These are phyloP conservation scores for Paspalum vaginatum DNA, from an alignment of 176 grass and related monocot species.

Conservation along the genomic window DNA sequence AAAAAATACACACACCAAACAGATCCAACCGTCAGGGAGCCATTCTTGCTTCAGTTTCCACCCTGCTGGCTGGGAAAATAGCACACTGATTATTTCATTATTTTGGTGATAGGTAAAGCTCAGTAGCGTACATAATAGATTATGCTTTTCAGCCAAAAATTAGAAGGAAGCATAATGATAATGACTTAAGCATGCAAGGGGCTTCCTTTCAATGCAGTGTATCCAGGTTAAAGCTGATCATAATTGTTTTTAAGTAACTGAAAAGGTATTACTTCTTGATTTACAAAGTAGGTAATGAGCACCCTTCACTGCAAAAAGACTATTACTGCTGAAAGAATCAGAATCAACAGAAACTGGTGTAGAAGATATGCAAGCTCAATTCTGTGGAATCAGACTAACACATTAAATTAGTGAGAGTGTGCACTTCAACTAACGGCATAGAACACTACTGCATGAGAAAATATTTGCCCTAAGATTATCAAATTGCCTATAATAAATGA, in stretches of 20 bases:
- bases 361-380: not conserved
- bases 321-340: slow-evolving; percentile 9
- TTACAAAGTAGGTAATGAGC: not conserved
- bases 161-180: slow-evolving; percentile 13
- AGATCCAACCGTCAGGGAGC: slow-evolving; percentile 85
- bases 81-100: slow-evolving; percentile 14
- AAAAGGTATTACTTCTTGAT: slow-evolving; percentile 2
- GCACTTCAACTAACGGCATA: slow-evolving; percentile 9
- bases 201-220: slow-evolving; percentile 14
- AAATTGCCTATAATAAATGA: slow-evolving; percentile 15
- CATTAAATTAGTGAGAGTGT: not conserved
- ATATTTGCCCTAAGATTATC: slow-evolving; percentile 13
- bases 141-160: not conserved
- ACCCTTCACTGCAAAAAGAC: not conserved
- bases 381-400: not conserved
- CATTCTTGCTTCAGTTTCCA: slow-evolving; percentile 96
- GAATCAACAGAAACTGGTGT: slow-evolving; percentile 9
- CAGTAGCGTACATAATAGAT: not conserved
- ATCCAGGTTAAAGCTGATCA: slow-evolving; percentile 6
- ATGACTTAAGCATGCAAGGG: not conserved
- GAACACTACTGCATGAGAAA: not conserved
- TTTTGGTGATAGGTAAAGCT: slow-evolving; percentile 16
- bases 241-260: not conserved
- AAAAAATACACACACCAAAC: slow-evolving; percentile 65
- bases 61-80: slow-evolving; percentile 66